These are phyloP conservation scores for Harrya chromipes DNA, from an alignment of 768 basidiomycete genomes.

Conservation along the genomic window DNA sequence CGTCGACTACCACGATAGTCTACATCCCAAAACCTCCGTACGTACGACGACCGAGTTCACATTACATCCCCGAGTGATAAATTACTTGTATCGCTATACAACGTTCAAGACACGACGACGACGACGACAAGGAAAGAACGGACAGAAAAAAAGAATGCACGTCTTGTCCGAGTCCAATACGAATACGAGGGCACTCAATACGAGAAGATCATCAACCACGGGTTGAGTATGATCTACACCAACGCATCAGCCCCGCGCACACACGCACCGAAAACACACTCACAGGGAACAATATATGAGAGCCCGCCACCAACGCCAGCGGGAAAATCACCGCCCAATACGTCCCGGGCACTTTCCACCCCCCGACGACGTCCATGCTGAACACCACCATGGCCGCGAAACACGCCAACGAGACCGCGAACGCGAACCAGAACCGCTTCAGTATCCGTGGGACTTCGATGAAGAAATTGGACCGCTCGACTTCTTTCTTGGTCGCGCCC, in stretches of 20 bases:
- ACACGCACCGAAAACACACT: slow-evolving; percentile 1
- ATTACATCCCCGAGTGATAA: no score
- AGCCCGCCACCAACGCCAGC: slow-evolving; percentile 60
- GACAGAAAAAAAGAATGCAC: background rate
- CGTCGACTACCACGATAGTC: no score
- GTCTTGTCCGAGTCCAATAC: no score
- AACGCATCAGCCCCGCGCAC: slow-evolving; percentile 32
- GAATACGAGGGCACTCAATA: slow-evolving; percentile 28
- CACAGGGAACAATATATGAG: slow-evolving; percentile 75
- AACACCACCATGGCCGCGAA: slow-evolving; percentile 59
- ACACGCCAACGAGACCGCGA: slow-evolving; percentile 50
- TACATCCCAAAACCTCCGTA: no score
- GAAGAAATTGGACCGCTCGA: slow-evolving; percentile 88
- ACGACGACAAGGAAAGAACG: background rate
- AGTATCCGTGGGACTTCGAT: slow-evolving; percentile 83
- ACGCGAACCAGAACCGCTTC: slow-evolving; percentile 70
- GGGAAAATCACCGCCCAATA: slow-evolving; percentile 81
- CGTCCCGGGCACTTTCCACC: slow-evolving; percentile 58
- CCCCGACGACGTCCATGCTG: slow-evolving; percentile 53
- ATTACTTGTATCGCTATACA: no score
- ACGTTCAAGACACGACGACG: slow-evolving; percentile 1
- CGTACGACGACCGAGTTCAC: no score
- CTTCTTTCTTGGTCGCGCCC: slow-evolving; percentile 74
- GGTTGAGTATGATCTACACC: slow-evolving; percentile 73
- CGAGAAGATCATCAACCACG: slow-evolving; percentile 85